Conservation (phyloP, 2,329 filamentous ascomycete genomes). For the Trichoderma breve region DNA sequence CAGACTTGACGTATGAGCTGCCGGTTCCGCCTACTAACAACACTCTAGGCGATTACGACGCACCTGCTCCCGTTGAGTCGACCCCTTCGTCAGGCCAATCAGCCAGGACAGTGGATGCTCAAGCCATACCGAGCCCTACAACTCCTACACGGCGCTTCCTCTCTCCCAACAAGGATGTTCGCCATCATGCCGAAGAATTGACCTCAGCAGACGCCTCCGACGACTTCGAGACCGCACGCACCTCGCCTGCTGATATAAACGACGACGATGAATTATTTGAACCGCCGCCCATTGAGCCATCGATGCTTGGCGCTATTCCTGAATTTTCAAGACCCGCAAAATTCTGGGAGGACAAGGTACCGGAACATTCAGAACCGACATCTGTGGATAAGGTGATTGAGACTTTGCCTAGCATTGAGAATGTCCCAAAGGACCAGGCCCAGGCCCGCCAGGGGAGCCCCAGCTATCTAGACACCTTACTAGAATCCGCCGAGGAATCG, state of each 20-base stretch:
- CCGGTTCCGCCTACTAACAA: constrained; percentile 25
- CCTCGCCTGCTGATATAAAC: constrained; percentile 19
- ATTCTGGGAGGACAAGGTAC: constrained; percentile 20
- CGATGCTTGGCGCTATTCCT: constrained; percentile 12
- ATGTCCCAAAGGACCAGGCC: constrained; percentile 15
- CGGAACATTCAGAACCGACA: constrained; percentile 11
- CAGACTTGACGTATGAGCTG: constrained; percentile 40
- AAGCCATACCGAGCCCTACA: constrained; percentile 26
- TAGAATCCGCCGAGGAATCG: constrained; percentile 20
- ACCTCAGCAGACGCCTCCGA: constrained; percentile 39
- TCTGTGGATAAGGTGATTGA: constrained; percentile 15
- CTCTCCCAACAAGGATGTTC: constrained; percentile 19
- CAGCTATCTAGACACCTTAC: neutral
- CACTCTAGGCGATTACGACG: constrained; percentile 29
- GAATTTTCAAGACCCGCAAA: constrained; percentile 20
- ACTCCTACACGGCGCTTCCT: constrained; percentile 30
- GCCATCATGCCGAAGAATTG: constrained; percentile 32
- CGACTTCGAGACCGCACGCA: constrained; percentile 24
- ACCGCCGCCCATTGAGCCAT: constrained; percentile 8
- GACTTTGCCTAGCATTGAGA: constrained; percentile 21
- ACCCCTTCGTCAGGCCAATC: constrained; percentile 37
- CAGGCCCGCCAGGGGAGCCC: neutral
- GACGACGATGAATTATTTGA: constrained; percentile 3
- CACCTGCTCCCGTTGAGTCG: constrained; percentile 41
- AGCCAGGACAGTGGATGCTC: constrained; percentile 28